Evolutionary conservation across 208 protist species (phyloP).

Genomic region (Trypanosoma theileri): DNA sequence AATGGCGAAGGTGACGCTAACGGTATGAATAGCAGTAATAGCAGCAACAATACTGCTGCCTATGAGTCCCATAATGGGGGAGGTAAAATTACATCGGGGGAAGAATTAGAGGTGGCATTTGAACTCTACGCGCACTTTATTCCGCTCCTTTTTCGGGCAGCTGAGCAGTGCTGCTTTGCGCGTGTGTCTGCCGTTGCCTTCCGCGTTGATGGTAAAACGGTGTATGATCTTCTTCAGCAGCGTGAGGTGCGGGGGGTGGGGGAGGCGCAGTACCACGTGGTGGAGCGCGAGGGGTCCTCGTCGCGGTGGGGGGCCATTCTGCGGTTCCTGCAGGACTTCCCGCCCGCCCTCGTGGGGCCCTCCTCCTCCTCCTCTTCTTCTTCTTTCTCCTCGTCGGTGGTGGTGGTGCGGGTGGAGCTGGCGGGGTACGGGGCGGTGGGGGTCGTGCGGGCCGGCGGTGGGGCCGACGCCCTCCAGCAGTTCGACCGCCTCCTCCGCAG

Average conservation of each 20-base stretch:
- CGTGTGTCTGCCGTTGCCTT: constrained; percentile 51
- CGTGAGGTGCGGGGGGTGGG: constrained; percentile 32
- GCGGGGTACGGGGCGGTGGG: constrained; percentile 51
- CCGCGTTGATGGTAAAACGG: constrained; percentile 37
- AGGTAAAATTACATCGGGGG: constrained; percentile 11
- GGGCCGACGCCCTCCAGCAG: constrained; percentile 52
- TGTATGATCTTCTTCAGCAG: constrained; percentile 55
- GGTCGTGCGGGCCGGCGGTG: constrained; percentile 56
- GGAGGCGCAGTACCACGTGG: constrained; percentile 30
- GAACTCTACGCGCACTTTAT: constrained; percentile 57
- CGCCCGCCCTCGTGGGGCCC: constrained; percentile 32
- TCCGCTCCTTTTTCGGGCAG: constrained; percentile 53
- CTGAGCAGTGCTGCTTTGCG: constrained; percentile 32
- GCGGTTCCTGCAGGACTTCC: constrained; percentile 40
- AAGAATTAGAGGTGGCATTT: constrained; percentile 40
- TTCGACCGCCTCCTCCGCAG: constrained; percentile 55
- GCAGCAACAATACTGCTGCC: background rate
- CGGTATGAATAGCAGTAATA: background rate
- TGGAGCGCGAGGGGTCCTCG: constrained; percentile 39
- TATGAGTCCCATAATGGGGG: background rate
- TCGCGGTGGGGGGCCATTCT: constrained; percentile 54
- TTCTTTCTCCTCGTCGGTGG: constrained; percentile 21
- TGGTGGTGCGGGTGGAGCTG: constrained; percentile 57
- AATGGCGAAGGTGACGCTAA: background rate
- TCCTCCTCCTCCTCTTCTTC: no score